Base-by-base conservation (phyloP, 768 basidiomycete species). In the Rhizopogon salebrosus region DNA sequence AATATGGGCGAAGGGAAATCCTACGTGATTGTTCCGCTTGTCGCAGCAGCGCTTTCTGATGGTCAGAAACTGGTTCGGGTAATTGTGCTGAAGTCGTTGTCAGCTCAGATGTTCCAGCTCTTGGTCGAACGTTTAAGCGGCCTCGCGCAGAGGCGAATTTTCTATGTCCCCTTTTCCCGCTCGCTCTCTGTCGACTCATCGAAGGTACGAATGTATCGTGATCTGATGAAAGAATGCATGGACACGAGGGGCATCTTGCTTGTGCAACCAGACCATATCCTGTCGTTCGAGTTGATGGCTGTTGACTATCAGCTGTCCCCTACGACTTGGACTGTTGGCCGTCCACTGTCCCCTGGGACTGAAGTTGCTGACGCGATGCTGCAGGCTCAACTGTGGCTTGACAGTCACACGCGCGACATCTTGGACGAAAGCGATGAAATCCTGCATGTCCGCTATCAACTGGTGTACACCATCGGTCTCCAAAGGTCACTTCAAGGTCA, bases 341-440 rank as follows among this genome's bases (percentile, higher is more conserved):
- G n/a, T n/a, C n/a, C n/a, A n/a, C n/a, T n/a, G n/a, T n/a, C n/a
- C n/a, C n/a, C n/a, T n/a, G n/a, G n/a, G n/a, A n/a, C n/a, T n/a
- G n/a, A n/a, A n/a, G n/a, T n/a, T n/a, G n/a, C n/a, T n/a, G n/a
- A n/a, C n/a, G n/a, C n/a, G n/a, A n/a, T n/a, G n/a, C n/a, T n/a
- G n/a, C n/a, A n/a, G n/a, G n/a, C n/a, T n/a, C n/a, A n/a, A n/a
- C n/a, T n/a, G n/a, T n/a, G n/a, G 31, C 31, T 62, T 11, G 38
- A 57, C 16, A 8, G 10, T 6, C 43, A 52, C 36, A 62, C 67
- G 11, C 63, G 74, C 13, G 76, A 77, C 51, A 60, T 77, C 36
- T 56, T 77, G 9, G 76, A 77, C 51, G 76, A 77, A 58, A 73
- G 75, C 50, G 76, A 77, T 54, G 75, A 60, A 41, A 69, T 79